phyloP scores from a whole-genome alignment of 441 rosid species.

The Aquilaria agallochum region DNA sequence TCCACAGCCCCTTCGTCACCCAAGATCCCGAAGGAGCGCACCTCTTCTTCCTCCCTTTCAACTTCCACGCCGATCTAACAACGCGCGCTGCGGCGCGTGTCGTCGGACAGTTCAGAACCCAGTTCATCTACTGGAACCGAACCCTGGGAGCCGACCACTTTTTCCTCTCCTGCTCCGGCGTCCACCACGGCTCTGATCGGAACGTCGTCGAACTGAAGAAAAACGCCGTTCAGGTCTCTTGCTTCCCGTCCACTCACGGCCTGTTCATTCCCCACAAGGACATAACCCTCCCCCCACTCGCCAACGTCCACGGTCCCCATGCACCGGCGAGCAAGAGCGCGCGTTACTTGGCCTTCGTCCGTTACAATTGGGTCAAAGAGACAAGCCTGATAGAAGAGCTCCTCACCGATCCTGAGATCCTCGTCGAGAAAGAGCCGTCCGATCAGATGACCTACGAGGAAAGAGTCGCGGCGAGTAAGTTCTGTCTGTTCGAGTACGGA shows the following conservation, averaged over 20 bases:
- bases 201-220: conserved; percentile 52
- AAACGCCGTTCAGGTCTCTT: conserved; percentile 50
- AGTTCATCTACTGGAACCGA: conserved; percentile 54
- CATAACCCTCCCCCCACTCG: conserved; percentile 38
- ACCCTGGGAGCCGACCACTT: conserved; percentile 66
- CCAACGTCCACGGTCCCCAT: conserved; percentile 3
- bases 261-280: conserved; percentile 57
- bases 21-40: conserved; percentile 44
- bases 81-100: conserved; percentile 29
- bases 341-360: conserved; percentile 26
- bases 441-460: conserved; percentile 23
- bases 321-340: conserved; percentile 10
- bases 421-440: conserved; percentile 42
- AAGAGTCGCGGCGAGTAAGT: conserved; percentile 30
- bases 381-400: conserved; percentile 18
- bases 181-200: conserved; percentile 36
- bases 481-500: conserved; percentile 45
- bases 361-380: conserved; percentile 21
- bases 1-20: conserved; percentile 33
- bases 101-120: conserved; percentile 22
- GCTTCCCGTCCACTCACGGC: conserved; percentile 36
- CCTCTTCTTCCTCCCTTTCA: conserved; percentile 52
- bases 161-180: conserved; percentile 39
- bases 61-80: conserved; percentile 34
- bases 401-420: conserved; percentile 29